phyloP scores from a whole-genome alignment of 2,329 filamentous ascomycete genomes.

The Dactylella cylindrospora region DNA sequence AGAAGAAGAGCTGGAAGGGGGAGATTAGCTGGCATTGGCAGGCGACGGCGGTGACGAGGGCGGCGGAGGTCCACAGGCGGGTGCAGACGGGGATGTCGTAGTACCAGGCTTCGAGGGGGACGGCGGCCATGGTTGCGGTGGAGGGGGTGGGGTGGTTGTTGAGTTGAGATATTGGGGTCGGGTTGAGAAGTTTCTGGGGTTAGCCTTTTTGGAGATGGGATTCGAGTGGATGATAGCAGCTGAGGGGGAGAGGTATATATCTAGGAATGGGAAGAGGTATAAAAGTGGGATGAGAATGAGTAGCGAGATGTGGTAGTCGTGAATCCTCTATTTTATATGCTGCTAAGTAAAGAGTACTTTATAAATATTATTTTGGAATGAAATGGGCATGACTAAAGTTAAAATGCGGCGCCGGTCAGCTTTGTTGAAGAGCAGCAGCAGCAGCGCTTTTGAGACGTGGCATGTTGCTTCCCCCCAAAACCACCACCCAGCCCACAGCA shows the following conservation, averaged over 20 bases:
- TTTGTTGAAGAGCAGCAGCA: conserved; percentile 2
- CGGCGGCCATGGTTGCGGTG: conserved; percentile 26
- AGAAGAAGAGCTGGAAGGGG: conserved; percentile 96
- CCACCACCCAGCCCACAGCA: too few species aligned
- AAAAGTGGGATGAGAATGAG: too few species aligned
- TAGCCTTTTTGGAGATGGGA: background rate
- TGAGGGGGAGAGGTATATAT: background rate
- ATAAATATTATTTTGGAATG: too few species aligned
- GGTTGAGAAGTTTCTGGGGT: background rate
- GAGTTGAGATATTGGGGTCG: background rate
- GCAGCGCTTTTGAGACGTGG: conserved; percentile 30
- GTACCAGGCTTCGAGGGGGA: conserved; percentile 92
- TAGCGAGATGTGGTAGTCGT: too few species aligned
- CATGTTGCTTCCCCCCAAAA: conserved; percentile 7
- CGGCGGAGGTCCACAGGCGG: conserved; percentile 93
- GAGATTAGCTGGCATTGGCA: conserved; percentile 92
- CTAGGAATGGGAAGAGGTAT: too few species aligned
- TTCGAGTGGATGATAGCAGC: background rate
- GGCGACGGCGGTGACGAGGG: conserved; percentile 79
- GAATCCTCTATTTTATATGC: too few species aligned
- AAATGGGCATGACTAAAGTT: too few species aligned
- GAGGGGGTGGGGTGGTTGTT: background rate
- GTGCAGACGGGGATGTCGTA: conserved; percentile 98
- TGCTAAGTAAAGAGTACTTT: too few species aligned
- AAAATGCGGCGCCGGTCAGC: background rate